Evolutionary conservation across 768 basidiomycete genomes (phyloP).

Genomic region (Daedaleopsis sinensis): DNA sequence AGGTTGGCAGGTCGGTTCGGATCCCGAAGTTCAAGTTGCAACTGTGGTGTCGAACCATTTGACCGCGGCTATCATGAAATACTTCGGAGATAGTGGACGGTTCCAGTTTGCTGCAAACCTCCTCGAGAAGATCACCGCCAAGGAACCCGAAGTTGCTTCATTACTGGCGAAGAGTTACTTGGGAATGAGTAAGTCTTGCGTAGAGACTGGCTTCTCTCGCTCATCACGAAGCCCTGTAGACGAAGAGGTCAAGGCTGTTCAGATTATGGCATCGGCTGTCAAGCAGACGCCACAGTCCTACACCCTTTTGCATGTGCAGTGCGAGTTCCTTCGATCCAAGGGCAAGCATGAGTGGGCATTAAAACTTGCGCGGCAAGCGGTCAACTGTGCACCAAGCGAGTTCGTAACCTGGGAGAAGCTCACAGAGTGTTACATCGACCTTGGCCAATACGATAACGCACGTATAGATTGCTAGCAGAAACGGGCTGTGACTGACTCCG

Average conservation of each 20-base stretch:
- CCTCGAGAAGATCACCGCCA: slow-evolving; percentile 86
- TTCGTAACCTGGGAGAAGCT: slow-evolving; percentile 99
- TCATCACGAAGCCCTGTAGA: slow-evolving; percentile 48
- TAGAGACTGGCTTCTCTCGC: neutral
- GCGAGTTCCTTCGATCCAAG: slow-evolving; percentile 90
- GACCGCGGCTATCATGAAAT: slow-evolving; percentile 93
- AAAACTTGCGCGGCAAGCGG: slow-evolving; percentile 90
- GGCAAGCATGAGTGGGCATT: slow-evolving; percentile 87
- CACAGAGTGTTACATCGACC: slow-evolving; percentile 92
- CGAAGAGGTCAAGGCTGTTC: slow-evolving; percentile 97
- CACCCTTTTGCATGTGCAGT: slow-evolving; percentile 91
- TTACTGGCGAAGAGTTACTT: slow-evolving; percentile 89
- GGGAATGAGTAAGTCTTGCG: slow-evolving; percentile 86
- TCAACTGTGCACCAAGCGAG: slow-evolving; percentile 97
- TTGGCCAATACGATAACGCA: slow-evolving; percentile 80
- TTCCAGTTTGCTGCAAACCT: slow-evolving; percentile 88
- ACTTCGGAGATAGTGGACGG: slow-evolving; percentile 91
- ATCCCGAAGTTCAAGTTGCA: slow-evolving; percentile 98
- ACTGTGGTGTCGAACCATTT: slow-evolving; percentile 96
- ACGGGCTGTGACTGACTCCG: neutral
- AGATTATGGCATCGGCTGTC: slow-evolving; percentile 87
- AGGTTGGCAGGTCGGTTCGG: slow-evolving; percentile 99
- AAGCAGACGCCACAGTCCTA: slow-evolving; percentile 89
- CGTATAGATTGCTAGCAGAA: neutral
- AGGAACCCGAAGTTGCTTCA: slow-evolving; percentile 88